Conservation (phyloP, 2,329 filamentous ascomycete genomes). For the Xylaria sp. region DNA sequence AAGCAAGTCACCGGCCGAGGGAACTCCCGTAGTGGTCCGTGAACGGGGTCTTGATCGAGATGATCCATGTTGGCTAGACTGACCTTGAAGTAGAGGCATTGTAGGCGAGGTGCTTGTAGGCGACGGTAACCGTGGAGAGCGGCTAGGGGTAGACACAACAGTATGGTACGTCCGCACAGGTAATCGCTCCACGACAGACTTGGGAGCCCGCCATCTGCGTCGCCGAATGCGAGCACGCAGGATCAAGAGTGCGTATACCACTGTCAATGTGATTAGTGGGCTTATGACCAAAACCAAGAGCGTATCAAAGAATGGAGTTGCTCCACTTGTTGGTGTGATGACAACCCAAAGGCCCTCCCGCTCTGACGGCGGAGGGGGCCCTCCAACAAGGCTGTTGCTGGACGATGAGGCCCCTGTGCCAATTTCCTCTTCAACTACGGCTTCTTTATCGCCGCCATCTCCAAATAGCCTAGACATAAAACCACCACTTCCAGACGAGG, state of each 20-base stretch:
- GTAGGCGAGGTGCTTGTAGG: slow-evolving; percentile 63
- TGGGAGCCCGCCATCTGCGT: slow-evolving; percentile 92
- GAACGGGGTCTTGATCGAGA: slow-evolving; percentile 57
- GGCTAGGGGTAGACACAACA: slow-evolving; percentile 57
- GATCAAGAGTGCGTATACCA: slow-evolving; percentile 85
- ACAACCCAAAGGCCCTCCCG: slow-evolving; percentile 94
- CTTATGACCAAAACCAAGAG: slow-evolving; percentile 94
- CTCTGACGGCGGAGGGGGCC: slow-evolving; percentile 35
- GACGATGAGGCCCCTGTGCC: slow-evolving; percentile 24
- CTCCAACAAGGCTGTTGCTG: slow-evolving; percentile 26
- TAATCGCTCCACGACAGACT: slow-evolving; percentile 90
- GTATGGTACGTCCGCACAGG: slow-evolving; percentile 94
- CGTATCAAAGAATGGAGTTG: slow-evolving; percentile 92
- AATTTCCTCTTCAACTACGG: slow-evolving; percentile 30
- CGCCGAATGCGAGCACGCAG: slow-evolving; percentile 83
- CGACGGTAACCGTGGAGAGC: slow-evolving; percentile 55
- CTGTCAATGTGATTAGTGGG: slow-evolving; percentile 82
- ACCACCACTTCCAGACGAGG: slow-evolving; percentile 27
- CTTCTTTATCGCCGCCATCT: slow-evolving; percentile 36
- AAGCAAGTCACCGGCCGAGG: slow-evolving; percentile 44
- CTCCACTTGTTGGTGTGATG: slow-evolving; percentile 81
- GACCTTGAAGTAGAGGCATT: slow-evolving; percentile 67
- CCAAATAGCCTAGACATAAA: slow-evolving; percentile 49
- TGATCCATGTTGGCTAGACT: slow-evolving; percentile 35
- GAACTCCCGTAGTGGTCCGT: slow-evolving; percentile 57